phyloP scores from a whole-genome alignment of 345 rosid species.

The Lumnitzera littorea region DNA sequence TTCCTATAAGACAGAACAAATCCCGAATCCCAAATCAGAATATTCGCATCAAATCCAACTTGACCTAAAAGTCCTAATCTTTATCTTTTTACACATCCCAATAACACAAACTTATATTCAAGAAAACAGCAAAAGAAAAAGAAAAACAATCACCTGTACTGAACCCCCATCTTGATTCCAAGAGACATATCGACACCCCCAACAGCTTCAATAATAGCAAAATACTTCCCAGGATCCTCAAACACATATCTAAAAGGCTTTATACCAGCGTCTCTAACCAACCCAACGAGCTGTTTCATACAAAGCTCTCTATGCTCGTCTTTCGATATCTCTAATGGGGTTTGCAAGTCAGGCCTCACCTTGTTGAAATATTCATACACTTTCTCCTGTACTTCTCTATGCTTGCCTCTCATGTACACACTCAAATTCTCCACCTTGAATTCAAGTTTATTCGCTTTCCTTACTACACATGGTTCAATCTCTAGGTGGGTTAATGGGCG shows the following conservation, averaged over 20 bases:
- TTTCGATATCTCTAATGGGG: conserved; percentile 79
- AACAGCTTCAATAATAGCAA: conserved; percentile 74
- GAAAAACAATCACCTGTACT: conserved; percentile 52
- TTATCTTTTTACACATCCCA: not conserved
- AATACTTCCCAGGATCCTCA: conserved; percentile 82
- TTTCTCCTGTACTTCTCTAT: conserved; percentile 72
- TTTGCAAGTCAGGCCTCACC: conserved; percentile 71
- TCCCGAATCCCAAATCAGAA: too few species aligned
- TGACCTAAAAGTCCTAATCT: not conserved
- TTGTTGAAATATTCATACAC: conserved; percentile 48
- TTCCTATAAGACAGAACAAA: too few species aligned
- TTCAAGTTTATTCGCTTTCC: conserved; percentile 31
- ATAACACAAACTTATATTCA: not conserved
- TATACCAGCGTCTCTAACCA: conserved; percentile 73
- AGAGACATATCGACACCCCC: conserved; percentile 90
- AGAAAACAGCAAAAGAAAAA: not conserved
- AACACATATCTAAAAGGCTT: conserved; percentile 55
- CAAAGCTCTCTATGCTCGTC: conserved; percentile 84
- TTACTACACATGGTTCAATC: conserved; percentile 28
- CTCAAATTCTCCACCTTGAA: conserved; percentile 40
- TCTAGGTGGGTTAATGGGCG: conserved; percentile 5
- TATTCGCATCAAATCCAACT: too few species aligned
- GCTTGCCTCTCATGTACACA: conserved; percentile 60
- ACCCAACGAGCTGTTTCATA: conserved; percentile 65
- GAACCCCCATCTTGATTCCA: conserved; percentile 93